Evolutionary conservation across 2,329 filamentous ascomycete genomes (phyloP).

Genomic region (Colletotrichum destructivum): DNA sequence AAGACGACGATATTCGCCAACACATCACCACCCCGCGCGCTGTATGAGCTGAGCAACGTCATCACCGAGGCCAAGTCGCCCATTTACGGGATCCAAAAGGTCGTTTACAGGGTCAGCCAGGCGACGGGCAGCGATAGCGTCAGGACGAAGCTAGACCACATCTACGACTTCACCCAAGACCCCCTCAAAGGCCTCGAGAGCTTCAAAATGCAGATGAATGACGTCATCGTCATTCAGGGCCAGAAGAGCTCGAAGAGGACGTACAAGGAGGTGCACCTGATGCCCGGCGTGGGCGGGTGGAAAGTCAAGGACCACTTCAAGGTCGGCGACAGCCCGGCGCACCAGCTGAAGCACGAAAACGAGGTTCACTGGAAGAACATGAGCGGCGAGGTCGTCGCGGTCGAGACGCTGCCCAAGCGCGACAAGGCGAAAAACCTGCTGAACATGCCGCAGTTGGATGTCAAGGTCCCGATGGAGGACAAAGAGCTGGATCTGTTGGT

Average conservation of each 20-base stretch:
- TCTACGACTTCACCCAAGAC: conserved; percentile 48
- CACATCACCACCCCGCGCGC: conserved; percentile 32
- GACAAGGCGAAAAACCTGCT: conserved; percentile 41
- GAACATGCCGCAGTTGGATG: conserved; percentile 45
- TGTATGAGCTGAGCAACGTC: conserved; percentile 48
- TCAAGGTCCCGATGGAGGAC: conserved; percentile 44
- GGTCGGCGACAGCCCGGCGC: conserved; percentile 42
- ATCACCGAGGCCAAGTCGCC: conserved; percentile 42
- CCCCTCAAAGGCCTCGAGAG: not conserved
- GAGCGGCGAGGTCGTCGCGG: conserved; percentile 44
- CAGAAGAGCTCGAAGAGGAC: conserved; percentile 44
- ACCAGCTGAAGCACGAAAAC: conserved; percentile 44
- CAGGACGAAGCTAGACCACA: conserved; percentile 47
- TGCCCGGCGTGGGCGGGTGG: conserved; percentile 43
- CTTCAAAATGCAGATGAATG: not conserved
- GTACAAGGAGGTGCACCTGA: conserved; percentile 44
- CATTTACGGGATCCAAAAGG: conserved; percentile 47
- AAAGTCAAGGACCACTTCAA: conserved; percentile 46
- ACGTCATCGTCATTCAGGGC: conserved; percentile 43
- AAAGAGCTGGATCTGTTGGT: conserved; percentile 50
- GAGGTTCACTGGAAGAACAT: conserved; percentile 48
- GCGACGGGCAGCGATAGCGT: conserved; percentile 39
- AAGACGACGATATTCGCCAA: conserved; percentile 32
- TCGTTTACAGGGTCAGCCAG: conserved; percentile 45
- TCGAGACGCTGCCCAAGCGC: conserved; percentile 47